phyloP scores from a whole-genome alignment of 78 protist species.

The Planoprotostelium fungivorum region DNA sequence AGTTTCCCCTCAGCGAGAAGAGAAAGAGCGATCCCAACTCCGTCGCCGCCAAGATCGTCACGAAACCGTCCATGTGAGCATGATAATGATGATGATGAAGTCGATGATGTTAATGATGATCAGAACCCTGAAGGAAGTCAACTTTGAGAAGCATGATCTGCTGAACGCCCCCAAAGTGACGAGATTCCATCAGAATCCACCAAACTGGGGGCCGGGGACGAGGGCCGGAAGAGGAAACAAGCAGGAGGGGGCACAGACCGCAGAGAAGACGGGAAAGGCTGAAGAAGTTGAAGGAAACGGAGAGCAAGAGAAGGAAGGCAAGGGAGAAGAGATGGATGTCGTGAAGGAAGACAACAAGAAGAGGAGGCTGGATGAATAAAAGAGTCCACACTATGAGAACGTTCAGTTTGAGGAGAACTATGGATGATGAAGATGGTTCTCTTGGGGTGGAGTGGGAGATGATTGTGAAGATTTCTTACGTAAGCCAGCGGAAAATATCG shows the following conservation, averaged over 20 bases:
- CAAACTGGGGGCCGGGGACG: conserved; percentile 66
- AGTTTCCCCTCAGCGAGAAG: conserved; percentile 31
- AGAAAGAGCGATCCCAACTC: conserved; percentile 28
- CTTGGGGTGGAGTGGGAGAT: no score
- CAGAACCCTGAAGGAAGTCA: conserved; percentile 11
- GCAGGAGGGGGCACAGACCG: not conserved
- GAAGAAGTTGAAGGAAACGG: conserved; percentile 8
- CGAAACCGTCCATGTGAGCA: conserved; percentile 1
- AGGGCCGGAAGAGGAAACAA: conserved; percentile 21
- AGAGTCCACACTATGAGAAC: no score
- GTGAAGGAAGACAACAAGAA: no score
- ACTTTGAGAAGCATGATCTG: conserved; percentile 28
- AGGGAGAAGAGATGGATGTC: no score
- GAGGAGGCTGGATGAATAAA: no score
- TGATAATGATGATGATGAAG: not conserved
- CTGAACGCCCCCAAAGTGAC: conserved; percentile 45
- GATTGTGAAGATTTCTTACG: no score
- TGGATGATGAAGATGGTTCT: no score
- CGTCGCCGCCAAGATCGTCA: conserved; percentile 17
- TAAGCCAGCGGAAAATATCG: no score
- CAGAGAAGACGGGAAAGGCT: conserved; percentile 10
- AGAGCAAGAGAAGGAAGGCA: no score
- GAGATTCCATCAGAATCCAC: conserved; percentile 58
- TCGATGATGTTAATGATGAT: not conserved
- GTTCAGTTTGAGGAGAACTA: no score